Base-by-base conservation (phyloP, 169 alveolate genomes). In the Plasmodium falciparum region DNA sequence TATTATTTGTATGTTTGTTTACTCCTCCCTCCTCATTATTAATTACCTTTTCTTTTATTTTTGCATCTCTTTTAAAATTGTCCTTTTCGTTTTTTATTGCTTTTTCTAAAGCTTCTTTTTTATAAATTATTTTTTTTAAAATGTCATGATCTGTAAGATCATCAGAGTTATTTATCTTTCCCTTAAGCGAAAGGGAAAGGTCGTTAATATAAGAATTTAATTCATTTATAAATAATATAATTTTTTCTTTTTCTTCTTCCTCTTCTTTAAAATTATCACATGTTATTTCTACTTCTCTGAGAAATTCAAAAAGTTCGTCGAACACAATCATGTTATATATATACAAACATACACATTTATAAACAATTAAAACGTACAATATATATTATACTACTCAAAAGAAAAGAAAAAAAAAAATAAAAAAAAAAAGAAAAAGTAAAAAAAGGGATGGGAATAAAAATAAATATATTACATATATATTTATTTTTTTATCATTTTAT, bases 211-310 rank as follows among this genome's bases (percentile, higher is more conserved):
- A 80, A 2, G 83, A 54, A 5, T 80, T 66, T 22, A 80, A 24
- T 26, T 80, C 90, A 13, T 67, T 66, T 2, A 69, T 13, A 49
- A 80, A 80, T 45, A 80, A 45, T 15, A 80, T 80, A 12, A 69
- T 69, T 13, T 69, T 54, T 50, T 80, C 90, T 26, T 67, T 71
- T 67, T 69, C 73, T 66, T 80, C 80, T 2, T n/a, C 20, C 29
- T 67, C 45, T n/a, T 80, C 90, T 26, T 80, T 80, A 54, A 80
- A 80, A 33, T 67, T 26, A 1, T 80, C 90, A 15, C 90, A 80
- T 8, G 83, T 52, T 54, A 69, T 67, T 80, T 80, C 90, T 5
- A 72, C 65, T 26, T 80, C 83, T 52, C 63, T 71, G 9, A 80
- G 47, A 59, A 80, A 80, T 49, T 80, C 90, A 49, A 80, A 80